phyloP scores from a whole-genome alignment of 2,329 filamentous ascomycete genomes.

The Ophiocordyceps polyrhachis-furcata region DNA sequence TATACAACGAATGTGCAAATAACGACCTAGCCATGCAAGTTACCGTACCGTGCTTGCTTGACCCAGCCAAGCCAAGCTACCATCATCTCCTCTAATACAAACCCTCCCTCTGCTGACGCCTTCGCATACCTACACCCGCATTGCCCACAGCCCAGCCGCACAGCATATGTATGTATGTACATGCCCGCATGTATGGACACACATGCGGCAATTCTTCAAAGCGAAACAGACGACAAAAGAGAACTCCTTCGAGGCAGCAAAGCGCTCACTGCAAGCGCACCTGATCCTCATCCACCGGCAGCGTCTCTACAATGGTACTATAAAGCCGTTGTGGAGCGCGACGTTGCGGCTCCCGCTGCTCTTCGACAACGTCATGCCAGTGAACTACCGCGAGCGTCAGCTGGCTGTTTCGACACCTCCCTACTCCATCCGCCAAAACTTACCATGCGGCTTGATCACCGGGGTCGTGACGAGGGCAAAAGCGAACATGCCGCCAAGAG shows the following conservation, averaged over 20 bases:
- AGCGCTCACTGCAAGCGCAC: slow-evolving; percentile 8
- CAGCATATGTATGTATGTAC: background rate
- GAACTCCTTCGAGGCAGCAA: background rate
- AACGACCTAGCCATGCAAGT: too few relatives aligned
- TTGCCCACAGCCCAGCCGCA: too few relatives aligned
- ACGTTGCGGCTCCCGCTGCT: slow-evolving; percentile 11
- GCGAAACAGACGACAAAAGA: too few relatives aligned
- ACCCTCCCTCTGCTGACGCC: background rate
- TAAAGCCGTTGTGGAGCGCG: slow-evolving; percentile 3
- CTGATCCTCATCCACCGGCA: slow-evolving; percentile 11
- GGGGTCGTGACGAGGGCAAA: slow-evolving; percentile 47
- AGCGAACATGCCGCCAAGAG: slow-evolving; percentile 47
- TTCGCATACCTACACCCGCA: background rate
- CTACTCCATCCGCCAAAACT: slow-evolving; percentile 15
- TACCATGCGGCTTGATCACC: slow-evolving; percentile 57
- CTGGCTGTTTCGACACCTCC: background rate
- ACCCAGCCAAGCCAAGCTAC: too few relatives aligned
- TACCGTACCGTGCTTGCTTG: too few relatives aligned
- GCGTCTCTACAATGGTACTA: slow-evolving; percentile 3
- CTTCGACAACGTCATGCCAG: slow-evolving; percentile 10
- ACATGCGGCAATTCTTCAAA: background rate
- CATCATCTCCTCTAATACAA: background rate
- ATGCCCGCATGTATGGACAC: background rate
- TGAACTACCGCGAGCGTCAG: slow-evolving; percentile 9
- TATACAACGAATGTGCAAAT: too few relatives aligned